Conservation (phyloP, 2,329 filamentous ascomycete genomes). For the Herpomyces periplanetae region DNA sequence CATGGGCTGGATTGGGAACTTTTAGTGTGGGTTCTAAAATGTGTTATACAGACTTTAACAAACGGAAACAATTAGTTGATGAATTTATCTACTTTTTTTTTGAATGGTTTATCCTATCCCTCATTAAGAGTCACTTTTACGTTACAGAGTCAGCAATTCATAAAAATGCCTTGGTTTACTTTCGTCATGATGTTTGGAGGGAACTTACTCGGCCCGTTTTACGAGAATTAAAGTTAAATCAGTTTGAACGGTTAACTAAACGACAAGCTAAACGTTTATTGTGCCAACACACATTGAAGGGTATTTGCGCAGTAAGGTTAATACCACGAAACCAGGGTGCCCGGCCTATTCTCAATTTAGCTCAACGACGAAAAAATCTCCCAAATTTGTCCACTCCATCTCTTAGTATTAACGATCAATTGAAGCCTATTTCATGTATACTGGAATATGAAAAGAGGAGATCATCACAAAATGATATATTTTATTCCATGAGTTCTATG, state of each 20-base stretch:
- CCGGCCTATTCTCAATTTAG: slow-evolving; percentile 55
- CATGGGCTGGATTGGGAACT: slow-evolving; percentile 25
- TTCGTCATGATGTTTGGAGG: slow-evolving; percentile 71
- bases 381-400: no score
- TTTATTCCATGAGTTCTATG: slow-evolving; percentile 4
- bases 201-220: slow-evolving; percentile 32
- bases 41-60: slow-evolving; percentile 27
- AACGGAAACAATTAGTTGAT: slow-evolving; percentile 34
- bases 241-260: slow-evolving; percentile 36
- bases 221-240: slow-evolving; percentile 19
- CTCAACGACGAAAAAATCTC: no score
- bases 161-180: slow-evolving; percentile 53
- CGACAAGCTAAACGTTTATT: slow-evolving; percentile 17
- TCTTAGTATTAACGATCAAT: slow-evolving; percentile 25
- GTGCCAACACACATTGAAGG: slow-evolving; percentile 20
- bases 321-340: slow-evolving; percentile 40
- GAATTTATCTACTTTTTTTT: slow-evolving; percentile 78
- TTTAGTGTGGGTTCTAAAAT: slow-evolving; percentile 13
- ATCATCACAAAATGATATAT: background rate
- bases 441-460: slow-evolving; percentile 36
- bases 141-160: slow-evolving; percentile 59
- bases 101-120: slow-evolving; percentile 55
- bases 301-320: slow-evolving; percentile 37
- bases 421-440: slow-evolving; percentile 32
- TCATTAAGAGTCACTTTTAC: slow-evolving; percentile 60